Evolutionary conservation across 2,329 filamentous ascomycete genomes (phyloP), one percentile per base, ranked within the genome.

Genomic region (Verruconis gallopava): DNA sequence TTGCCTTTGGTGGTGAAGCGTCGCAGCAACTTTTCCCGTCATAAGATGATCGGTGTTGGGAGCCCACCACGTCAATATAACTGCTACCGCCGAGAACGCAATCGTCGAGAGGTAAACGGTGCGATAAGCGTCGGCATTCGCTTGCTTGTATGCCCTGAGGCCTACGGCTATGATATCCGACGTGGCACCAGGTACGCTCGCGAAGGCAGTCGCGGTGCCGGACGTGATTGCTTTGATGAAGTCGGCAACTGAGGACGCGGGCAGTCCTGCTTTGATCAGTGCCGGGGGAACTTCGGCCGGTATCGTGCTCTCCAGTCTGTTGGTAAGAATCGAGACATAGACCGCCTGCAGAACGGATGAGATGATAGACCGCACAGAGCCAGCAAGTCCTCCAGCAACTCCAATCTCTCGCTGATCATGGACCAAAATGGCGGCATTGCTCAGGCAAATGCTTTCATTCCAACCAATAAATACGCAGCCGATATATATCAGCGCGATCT

Each of bases 281-380:
- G 59, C 62, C 0, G 58, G 50, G 0, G 49, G 48, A 9, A 67
- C 62, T 38, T 59, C 55, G 30, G 50, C 40, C 5, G 54, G 53
- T 12, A 65, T 47, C 43, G 58, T 57, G 42, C 54, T 51, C 33
- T 50, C 46, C 11, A 64, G 49, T 45, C 62, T 51, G 47, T 61
- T 64, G 40, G 48, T 52, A 20, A 64, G 53, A 21, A 66, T 49
- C 14, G 56, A 58, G 5, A 51, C 45, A 47, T 62, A 65, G 21
- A 65, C 47, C 17, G 59, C 55, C 39, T 58, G 56, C 1, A 59
- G 55, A 13, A 66, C 50, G 19, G 60, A 56, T 20, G 58, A 61
- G 14, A 61, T 60, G 3, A 61, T 59, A 1, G 61, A 60, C 4
- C 62, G 59, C 25, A 65, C 59, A 3, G 60, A 64, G 1, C 61